These are phyloP conservation scores for Powellomyces hirtus DNA, from an alignment of 192 early-diverging fungal genomes.

Conservation along the genomic window DNA sequence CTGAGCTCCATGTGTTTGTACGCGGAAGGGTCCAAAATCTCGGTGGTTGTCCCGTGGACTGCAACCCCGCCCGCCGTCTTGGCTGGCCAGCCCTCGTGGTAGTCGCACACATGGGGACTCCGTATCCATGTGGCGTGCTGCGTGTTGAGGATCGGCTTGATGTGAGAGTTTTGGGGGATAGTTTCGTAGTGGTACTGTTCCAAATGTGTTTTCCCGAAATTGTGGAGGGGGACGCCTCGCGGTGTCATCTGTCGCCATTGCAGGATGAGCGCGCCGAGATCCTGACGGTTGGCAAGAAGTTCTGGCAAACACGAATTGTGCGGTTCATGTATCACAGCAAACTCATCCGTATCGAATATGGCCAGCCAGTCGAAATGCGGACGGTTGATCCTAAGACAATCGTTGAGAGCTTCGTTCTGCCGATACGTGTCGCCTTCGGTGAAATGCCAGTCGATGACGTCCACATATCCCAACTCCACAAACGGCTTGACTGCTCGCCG, in stretches of 20 bases:
- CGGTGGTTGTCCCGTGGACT: no score
- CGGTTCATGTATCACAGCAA: background rate
- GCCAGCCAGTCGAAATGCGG: background rate
- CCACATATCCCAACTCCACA: background rate
- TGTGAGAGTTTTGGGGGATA: no score
- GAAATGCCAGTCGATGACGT: background rate
- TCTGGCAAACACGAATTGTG: background rate
- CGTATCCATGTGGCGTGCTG: no score
- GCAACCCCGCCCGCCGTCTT: no score
- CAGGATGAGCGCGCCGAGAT: background rate
- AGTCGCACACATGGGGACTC: no score
- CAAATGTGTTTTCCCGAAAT: background rate
- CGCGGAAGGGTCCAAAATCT: no score
- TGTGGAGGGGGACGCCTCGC: background rate
- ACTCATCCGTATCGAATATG: conserved; percentile 8
- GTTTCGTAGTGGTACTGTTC: conserved; percentile 5
- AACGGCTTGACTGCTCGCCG: background rate
- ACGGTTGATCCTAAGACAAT: background rate
- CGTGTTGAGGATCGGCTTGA: no score
- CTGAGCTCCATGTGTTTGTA: conserved; percentile 1
- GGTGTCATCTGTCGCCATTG: conserved; percentile 1
- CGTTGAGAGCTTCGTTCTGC: background rate
- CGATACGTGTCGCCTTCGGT: background rate
- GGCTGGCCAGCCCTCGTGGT: no score
- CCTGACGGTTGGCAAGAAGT: background rate